Percentiles rank a stretch among this genome's conserved stretches.
phyloP scores from a whole-genome alignment of 306 rosid genomes.

The Vicia sativa region DNA sequence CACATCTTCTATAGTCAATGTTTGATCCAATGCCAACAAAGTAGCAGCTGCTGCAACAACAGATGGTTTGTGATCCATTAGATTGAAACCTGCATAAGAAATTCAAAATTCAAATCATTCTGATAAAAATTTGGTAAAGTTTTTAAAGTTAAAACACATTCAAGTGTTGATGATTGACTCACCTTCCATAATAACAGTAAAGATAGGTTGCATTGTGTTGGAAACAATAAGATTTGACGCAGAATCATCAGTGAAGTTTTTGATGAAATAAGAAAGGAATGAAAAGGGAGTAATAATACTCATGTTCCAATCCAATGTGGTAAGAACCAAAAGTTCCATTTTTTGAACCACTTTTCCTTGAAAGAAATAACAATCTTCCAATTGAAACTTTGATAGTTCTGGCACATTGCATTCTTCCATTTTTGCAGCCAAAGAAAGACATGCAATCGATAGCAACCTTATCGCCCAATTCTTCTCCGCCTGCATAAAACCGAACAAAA shows the following conservation, averaged over 20 bases:
- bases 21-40: constrained; percentile 57
- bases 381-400: constrained; percentile 49
- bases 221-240: constrained; percentile 42
- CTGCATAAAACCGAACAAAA: constrained; percentile 46
- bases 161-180: background rate
- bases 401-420: constrained; percentile 75
- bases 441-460: constrained; percentile 67
- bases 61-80: constrained; percentile 69
- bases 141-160: background rate
- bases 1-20: constrained; percentile 54
- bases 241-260: constrained; percentile 51
- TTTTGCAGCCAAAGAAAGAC: constrained; percentile 79
- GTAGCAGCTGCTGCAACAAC: constrained; percentile 76
- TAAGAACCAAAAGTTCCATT: constrained; percentile 84
- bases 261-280: constrained; percentile 66
- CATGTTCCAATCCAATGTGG: constrained; percentile 76
- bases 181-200: constrained; percentile 63
- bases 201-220: constrained; percentile 49
- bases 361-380: constrained; percentile 55
- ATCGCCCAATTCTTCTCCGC: constrained; percentile 68
- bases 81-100: constrained; percentile 59
- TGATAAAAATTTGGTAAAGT: no score
- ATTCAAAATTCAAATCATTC: background rate
- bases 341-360: constrained; percentile 54
- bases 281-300: constrained; percentile 61